phyloP scores from a whole-genome alignment of 805 yeast species.

The Saccharomycopsis vini region DNA sequence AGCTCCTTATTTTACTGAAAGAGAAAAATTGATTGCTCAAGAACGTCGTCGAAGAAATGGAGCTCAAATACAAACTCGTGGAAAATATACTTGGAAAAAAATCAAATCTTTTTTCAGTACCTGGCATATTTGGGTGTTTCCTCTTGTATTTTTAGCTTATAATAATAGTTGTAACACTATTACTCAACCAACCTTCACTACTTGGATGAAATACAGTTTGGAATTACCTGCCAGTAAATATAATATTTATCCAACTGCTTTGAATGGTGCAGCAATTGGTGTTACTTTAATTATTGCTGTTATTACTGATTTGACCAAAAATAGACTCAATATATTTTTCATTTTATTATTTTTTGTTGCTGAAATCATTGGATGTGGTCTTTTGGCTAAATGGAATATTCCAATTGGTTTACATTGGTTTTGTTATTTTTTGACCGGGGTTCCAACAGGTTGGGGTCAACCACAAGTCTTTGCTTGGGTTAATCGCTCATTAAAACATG shows the following conservation, averaged over 20 bases:
- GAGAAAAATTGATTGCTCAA: constrained; percentile 26
- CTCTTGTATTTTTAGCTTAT: constrained; percentile 22
- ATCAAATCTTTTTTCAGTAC: constrained; percentile 24
- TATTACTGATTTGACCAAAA: constrained; percentile 30
- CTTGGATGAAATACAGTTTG: constrained; percentile 36
- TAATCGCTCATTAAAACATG: constrained; percentile 34
- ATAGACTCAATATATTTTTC: constrained; percentile 45
- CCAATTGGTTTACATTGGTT: constrained; percentile 43
- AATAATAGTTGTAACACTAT: constrained; percentile 24
- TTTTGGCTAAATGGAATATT: constrained; percentile 40
- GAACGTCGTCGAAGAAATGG: constrained; percentile 20
- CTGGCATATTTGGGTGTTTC: constrained; percentile 41
- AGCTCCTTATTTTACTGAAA: constrained; percentile 24
- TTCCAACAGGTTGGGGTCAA: constrained; percentile 45
- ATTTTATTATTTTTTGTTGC: constrained; percentile 33
- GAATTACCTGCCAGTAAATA: constrained; percentile 28
- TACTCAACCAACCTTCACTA: constrained; percentile 34
- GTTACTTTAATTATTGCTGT: constrained; percentile 26
- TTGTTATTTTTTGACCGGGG: constrained; percentile 38
- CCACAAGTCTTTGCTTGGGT: constrained; percentile 52
- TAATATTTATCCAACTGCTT: constrained; percentile 34
- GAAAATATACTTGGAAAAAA: constrained; percentile 29
- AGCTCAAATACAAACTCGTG: constrained; percentile 26
- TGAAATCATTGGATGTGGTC: constrained; percentile 34
- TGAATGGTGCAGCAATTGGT: constrained; percentile 33